phyloP scores from a whole-genome alignment of 192 early-diverging fungal species.

The Entomortierella lignicola region DNA sequence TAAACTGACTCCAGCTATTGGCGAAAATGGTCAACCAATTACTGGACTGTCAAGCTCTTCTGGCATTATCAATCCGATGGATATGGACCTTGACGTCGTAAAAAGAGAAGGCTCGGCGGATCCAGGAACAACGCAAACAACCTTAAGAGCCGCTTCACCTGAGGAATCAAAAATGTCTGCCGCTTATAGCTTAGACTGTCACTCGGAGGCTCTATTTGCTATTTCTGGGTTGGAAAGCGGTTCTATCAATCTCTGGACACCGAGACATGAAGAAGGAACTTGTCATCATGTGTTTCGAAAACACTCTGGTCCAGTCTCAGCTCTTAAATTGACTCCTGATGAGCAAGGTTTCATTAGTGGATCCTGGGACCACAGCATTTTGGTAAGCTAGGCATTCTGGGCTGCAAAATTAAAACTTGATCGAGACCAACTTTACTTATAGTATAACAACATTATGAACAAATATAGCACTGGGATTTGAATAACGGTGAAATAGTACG shows the following conservation, averaged over 20 bases:
- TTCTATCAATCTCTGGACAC: constrained; percentile 85
- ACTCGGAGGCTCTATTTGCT: constrained; percentile 91
- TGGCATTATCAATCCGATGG: not conserved
- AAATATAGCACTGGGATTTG: constrained; percentile 81
- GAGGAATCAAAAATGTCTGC: constrained; percentile 83
- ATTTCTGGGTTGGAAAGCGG: constrained; percentile 87
- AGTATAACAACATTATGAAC: no score
- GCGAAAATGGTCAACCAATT: constrained; percentile 28
- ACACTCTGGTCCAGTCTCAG: constrained; percentile 88
- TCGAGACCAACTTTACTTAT: no score
- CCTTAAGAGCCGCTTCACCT: constrained; percentile 20
- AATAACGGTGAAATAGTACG: constrained; percentile 79
- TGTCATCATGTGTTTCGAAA: constrained; percentile 84
- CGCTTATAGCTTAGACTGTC: constrained; percentile 92
- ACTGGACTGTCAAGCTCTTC: not conserved
- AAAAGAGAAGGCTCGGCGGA: constrained; percentile 38
- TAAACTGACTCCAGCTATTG: not conserved
- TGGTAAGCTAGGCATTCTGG: constrained; percentile 76
- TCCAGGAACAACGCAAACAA: constrained; percentile 1
- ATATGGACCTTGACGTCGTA: constrained; percentile 33
- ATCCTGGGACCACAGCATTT: constrained; percentile 91
- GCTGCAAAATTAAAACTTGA: no score
- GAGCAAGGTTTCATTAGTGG: constrained; percentile 89
- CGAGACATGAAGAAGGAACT: constrained; percentile 95
- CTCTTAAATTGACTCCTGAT: constrained; percentile 81